Evolutionary conservation across 2,329 filamentous ascomycete genomes (phyloP).

Genomic region (Diaporthe sp.): DNA sequence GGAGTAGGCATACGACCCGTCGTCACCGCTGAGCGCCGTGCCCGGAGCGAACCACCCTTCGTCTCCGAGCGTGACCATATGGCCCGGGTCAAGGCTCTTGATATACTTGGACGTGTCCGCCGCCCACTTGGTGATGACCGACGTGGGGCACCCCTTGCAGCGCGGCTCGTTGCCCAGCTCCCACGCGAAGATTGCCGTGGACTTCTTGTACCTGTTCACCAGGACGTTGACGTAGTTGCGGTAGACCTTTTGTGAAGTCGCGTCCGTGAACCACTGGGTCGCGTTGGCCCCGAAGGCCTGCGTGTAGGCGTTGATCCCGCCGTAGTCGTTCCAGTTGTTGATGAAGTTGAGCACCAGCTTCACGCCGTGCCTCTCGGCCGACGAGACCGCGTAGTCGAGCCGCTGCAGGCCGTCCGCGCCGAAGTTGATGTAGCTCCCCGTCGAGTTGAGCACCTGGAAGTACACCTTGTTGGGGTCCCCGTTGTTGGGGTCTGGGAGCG

Average conservation of each 20-base stretch:
- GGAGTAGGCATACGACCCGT: constrained; percentile 61
- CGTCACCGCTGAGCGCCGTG: constrained; percentile 44
- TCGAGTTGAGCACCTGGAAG: constrained; percentile 66
- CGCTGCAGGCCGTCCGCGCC: constrained; percentile 72
- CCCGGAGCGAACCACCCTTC: constrained; percentile 54
- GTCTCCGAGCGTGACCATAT: constrained; percentile 74
- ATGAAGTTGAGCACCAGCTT: constrained; percentile 76
- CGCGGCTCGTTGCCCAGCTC: constrained; percentile 69
- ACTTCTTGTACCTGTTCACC: constrained; percentile 59
- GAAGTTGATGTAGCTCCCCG: constrained; percentile 71
- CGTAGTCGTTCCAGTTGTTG: constrained; percentile 79
- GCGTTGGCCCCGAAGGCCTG: constrained; percentile 65
- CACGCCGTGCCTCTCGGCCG: constrained; percentile 69
- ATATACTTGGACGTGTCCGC: constrained; percentile 68
- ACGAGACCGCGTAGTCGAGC: constrained; percentile 73
- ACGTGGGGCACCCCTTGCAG: constrained; percentile 69
- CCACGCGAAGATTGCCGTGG: constrained; percentile 64
- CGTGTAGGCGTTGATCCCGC: constrained; percentile 71
- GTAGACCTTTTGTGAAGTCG: constrained; percentile 64
- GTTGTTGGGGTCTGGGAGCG: constrained; percentile 45
- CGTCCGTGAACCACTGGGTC: constrained; percentile 66
- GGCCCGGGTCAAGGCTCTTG: constrained; percentile 69
- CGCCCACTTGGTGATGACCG: constrained; percentile 71
- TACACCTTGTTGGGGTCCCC: constrained; percentile 54
- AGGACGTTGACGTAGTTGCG: constrained; percentile 59